Evolutionary conservation across 2,329 filamentous ascomycete genomes (phyloP).

Genomic region (Furcasterigmium furcatum): DNA sequence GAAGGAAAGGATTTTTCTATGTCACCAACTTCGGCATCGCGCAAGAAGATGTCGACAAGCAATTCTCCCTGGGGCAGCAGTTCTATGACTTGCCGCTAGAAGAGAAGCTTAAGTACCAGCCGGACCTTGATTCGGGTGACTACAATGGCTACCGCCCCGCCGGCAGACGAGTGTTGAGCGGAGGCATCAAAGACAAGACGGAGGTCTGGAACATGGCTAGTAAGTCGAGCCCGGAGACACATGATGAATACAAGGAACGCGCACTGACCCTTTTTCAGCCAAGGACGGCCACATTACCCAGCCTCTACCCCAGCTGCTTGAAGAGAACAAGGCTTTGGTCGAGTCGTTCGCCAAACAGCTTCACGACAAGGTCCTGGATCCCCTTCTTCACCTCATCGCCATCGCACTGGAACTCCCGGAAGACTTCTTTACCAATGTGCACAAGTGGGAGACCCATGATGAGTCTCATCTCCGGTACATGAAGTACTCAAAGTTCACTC

Average conservation of each 20-base stretch:
- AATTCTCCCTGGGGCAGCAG: constrained; percentile 56
- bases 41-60: constrained; percentile 54
- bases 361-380: constrained; percentile 53
- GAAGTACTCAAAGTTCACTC: constrained; percentile 48
- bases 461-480: constrained; percentile 64
- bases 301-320: constrained; percentile 36
- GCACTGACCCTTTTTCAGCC: constrained; percentile 10
- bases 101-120: constrained; percentile 55
- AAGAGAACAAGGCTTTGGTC: constrained; percentile 49
- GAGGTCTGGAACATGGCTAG: constrained; percentile 36
- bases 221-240: too few relatives aligned
- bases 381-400: constrained; percentile 57
- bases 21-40: constrained; percentile 59
- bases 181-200: constrained; percentile 35
- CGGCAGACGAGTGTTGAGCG: constrained; percentile 28
- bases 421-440: constrained; percentile 49
- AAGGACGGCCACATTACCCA: constrained; percentile 25
- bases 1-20: constrained; percentile 50
- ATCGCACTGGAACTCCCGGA: constrained; percentile 57
- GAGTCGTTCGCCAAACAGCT: constrained; percentile 49
- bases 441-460: constrained; percentile 54
- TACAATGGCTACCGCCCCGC: constrained; percentile 55
- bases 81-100: constrained; percentile 51
- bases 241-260: background rate
- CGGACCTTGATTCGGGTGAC: constrained; percentile 44